Evolutionary conservation across 306 rosid species (phyloP), one percentile per base, ranked within the genome.

Genomic region (Dicorynia guianensis): DNA sequence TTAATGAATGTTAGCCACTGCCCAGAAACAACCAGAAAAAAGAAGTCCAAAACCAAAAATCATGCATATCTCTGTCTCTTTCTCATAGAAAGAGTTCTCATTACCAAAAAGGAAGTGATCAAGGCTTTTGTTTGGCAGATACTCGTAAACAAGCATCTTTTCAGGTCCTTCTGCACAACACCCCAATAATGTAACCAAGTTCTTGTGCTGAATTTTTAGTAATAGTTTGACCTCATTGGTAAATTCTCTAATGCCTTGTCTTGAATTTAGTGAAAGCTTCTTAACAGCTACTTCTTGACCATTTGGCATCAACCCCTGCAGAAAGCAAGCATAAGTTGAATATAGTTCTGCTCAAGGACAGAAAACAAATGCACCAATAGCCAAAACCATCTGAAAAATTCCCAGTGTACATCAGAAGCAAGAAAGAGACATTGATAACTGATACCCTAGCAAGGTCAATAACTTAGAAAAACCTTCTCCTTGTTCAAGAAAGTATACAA

Each of bases 121-220:
- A 61, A 93, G 97, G 80, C 98, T 91, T 85, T 76, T 89, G 86
- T 93, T 93, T 5, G 96, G 88, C 15, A 93, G 90, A 76, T 84
- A 93, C 84, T 93, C 97, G 39, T 93, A 93, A 15, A 93, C 93
- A 75, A 93, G 96, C 97, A 93, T 93, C 84, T 93, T 93, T 78
- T 93, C 97, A 17, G 96, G 93, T 52, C 96, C 98, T 88, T 93
- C 96, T 11, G 86, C 85, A 74, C 97, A 93, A 46, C 98, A 93
- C 30, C 98, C 98, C 14, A 88, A 55, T 57, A 93, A 79, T 4
- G 59, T 85, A 44, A 93, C 96, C 85, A 93, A 78, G 80, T 93
- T 91, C 77, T 80, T 87, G 84, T 93, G 98, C 87, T 93, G 98
- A 79, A 87, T 72, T 84, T 63, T 89, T 7, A 91, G 89, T 66